These are phyloP conservation scores for Xylaria nigripes DNA, from an alignment of 495 filamentous ascomycete genomes.

Conservation along the genomic window DNA sequence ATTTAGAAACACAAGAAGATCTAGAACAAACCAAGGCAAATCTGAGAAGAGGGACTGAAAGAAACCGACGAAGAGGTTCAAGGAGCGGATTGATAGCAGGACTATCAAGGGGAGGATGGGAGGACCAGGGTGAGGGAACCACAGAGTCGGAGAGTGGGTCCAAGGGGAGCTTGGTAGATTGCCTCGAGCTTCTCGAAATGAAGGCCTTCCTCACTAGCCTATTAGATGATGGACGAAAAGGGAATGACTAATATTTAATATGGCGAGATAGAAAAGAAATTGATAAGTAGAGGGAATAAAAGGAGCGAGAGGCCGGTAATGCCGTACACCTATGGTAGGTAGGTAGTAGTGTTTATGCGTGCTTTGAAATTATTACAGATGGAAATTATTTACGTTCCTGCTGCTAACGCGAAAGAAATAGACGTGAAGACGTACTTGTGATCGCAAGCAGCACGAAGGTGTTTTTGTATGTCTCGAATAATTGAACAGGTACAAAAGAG, in stretches of 20 bases:
- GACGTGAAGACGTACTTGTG: not conserved
- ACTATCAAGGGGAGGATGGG: constrained; percentile 18
- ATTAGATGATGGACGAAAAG: constrained; percentile 25
- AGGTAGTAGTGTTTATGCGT: not conserved
- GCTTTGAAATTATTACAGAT: not conserved
- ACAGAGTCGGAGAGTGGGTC: constrained; percentile 26
- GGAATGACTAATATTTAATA: constrained; percentile 26
- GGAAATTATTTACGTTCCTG: constrained; percentile 8
- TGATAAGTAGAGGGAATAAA: constrained; percentile 7
- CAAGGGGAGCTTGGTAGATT: constrained; percentile 18
- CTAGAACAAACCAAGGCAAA: constrained; percentile 1
- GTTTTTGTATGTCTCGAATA: constrained; percentile 2
- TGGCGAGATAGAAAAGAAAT: constrained; percentile 11
- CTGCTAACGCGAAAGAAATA: constrained; percentile 1
- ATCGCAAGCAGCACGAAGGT: not conserved
- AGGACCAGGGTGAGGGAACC: constrained; percentile 23
- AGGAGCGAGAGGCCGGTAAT: constrained; percentile 12
- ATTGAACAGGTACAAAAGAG: constrained; percentile 5
- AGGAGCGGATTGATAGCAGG: constrained; percentile 25
- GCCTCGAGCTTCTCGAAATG: constrained; percentile 27
- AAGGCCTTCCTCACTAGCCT: constrained; percentile 26
- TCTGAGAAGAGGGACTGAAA: constrained; percentile 11
- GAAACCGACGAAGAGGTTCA: constrained; percentile 21
- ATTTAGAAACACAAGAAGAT: not conserved
- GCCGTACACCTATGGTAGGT: constrained; percentile 1